Evolutionary conservation across 225 moss, liverwort and hornwort species (phyloP), one percentile per base, ranked within the genome.

Genomic region (Ulota crispa): DNA sequence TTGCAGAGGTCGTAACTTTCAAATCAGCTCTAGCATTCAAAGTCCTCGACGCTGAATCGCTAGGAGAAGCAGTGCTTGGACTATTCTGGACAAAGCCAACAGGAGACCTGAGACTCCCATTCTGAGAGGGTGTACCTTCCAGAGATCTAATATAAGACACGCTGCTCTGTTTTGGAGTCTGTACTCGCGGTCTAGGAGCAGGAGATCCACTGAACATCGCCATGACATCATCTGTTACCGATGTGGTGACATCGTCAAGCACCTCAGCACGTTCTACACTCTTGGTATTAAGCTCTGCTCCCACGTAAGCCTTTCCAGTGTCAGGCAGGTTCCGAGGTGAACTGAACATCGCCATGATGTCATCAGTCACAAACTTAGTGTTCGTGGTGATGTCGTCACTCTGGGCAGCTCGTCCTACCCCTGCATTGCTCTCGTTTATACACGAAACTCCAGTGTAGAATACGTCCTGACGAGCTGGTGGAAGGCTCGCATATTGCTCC

Each of bases 151-250:
- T 8, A 21, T 41, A 70, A 41, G 79, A 64, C 31, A 70, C 52
- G 53, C 70, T 79, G 52, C 21, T 67, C 14, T 21, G 65, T 54
- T 32, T 39, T 21, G 72, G 73, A 32, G 78, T 60, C 11, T 74
- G 66, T 12, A 45, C 79, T 78, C 73, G 74, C 14, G 70, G 82
- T 61, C 73, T 83, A 11, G 88, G 81, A 55, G 79, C 78, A 73
- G 85, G 85, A 64, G 85, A 87, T n/a, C 70, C 69, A 74, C 69
- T 68, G 56, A 91, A 91, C 91, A 91, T 89, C 26, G 89, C 85
- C 79, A 91, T 87, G 26, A 91, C 87, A 61, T 91, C 91, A 81
- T 78, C 87, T 23, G 85, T 78, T 26, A 76, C 91, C 43, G 15
- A 78, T 72, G 86, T 64, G 12, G 89, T 89, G 31, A 73, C 61